A percentile compares a stretch with the other conserved stretches of the same genome.
Conservation (phyloP, 2,329 filamentous ascomycete genomes). For the Calycina herbarum region DNA sequence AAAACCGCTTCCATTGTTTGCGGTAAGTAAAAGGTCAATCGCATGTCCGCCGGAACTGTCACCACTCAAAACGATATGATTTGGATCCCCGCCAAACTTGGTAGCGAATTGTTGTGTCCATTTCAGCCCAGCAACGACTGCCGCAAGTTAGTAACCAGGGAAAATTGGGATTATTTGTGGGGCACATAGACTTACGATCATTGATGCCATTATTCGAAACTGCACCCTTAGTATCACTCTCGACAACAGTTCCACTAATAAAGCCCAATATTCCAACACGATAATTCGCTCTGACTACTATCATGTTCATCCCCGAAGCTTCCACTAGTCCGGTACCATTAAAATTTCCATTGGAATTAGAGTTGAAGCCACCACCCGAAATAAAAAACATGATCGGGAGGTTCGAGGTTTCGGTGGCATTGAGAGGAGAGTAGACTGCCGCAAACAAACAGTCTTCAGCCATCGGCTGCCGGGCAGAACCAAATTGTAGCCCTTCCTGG, state of each 20-base stretch:
- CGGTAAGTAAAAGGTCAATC: constrained; percentile 59
- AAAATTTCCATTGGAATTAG: constrained; percentile 50
- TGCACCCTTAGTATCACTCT: constrained; percentile 36
- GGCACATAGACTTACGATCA: constrained; percentile 13
- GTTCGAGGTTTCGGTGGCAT: constrained; percentile 43
- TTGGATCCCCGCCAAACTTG: constrained; percentile 65
- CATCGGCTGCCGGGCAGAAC: constrained; percentile 36
- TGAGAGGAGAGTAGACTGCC: constrained; percentile 58
- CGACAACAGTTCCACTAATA: constrained; percentile 55
- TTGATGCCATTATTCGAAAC: constrained; percentile 62
- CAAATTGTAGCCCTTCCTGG: constrained; percentile 18
- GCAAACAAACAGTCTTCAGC: constrained; percentile 68
- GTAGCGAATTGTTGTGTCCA: constrained; percentile 4
- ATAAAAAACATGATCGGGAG: constrained; percentile 59
- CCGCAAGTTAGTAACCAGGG: not conserved
- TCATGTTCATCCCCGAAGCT: constrained; percentile 57
- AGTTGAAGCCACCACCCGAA: constrained; percentile 60
- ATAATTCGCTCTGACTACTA: constrained; percentile 73
- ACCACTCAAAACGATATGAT: constrained; percentile 65
- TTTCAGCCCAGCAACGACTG: not conserved
- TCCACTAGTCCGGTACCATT: constrained; percentile 61
- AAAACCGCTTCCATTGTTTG: constrained; percentile 43
- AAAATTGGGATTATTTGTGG: not conserved
- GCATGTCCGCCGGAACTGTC: constrained; percentile 65
- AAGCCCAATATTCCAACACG: constrained; percentile 73